Base-by-base conservation (phyloP, 1,139 yeast genomes). In the Kodamaea derodonti region DNA sequence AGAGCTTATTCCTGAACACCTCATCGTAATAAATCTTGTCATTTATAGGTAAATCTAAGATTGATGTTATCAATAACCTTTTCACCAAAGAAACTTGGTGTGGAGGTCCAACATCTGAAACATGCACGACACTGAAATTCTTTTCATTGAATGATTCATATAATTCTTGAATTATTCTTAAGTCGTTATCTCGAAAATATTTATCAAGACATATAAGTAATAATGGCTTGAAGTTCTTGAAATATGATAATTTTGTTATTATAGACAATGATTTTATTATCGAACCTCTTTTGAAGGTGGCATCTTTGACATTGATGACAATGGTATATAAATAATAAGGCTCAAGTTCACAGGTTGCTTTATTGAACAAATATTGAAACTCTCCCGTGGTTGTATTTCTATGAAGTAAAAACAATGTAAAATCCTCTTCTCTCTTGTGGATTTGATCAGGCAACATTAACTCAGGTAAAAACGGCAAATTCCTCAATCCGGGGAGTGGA, bases 361-460 rank as follows among this genome's bases (percentile, higher is more conserved):
- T 43, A 39, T 65, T 60, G 39, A 48, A 61, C 24, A 62, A 41
- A 48, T 69, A 71, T 45, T 66, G 72, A 43, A 74, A 65, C 27
- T 62, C 60, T 0, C 72, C 71, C 1, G 69, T 62, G 14, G 48
- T 44, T 4, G 48, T 43, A 41, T 69, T 62, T 36, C 65, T 52
- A 51, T 72, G 75, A 26, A 79, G 59, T 37, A 78, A 58, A 43
- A 78, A 77, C 20, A 78, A 58, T 4, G 84, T 78, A 62, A 69
- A 78, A 54, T 79, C 85, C 47, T 78, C 82, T 20, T 62, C 62
- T 31, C 84, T 54, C 37, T 70, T 72, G 50, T 79, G 84, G 31
- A 76, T 74, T 50, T 78, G 83, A 40, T 73, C 74, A 0, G 85
- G 85, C 28, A 79, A 58, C 80, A 79, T 75, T 32, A 79, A 61